These are phyloP conservation scores for Pseudocercospora vitis DNA, from an alignment of 2,329 filamentous ascomycete species.

Conservation along the genomic window DNA sequence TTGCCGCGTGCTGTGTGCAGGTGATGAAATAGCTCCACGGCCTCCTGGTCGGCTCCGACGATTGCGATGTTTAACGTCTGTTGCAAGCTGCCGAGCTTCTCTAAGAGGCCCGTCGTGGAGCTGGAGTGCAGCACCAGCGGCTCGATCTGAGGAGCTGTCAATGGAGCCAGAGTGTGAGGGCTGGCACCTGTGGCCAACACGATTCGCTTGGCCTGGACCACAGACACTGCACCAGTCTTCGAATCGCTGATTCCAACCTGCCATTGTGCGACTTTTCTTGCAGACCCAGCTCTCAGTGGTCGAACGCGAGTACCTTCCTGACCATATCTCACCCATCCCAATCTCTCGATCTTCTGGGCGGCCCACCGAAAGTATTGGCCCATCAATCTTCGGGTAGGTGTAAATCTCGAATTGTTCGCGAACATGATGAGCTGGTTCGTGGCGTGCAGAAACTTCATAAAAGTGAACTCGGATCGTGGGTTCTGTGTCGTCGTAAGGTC, in stretches of 20 bases:
- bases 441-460: slow-evolving; percentile 34
- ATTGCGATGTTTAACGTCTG: slow-evolving; percentile 27
- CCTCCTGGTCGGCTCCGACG: slow-evolving; percentile 30
- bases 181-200: slow-evolving; percentile 28
- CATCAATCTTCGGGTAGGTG: slow-evolving; percentile 29
- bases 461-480: slow-evolving; percentile 33
- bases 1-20: slow-evolving; percentile 23
- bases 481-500: slow-evolving; percentile 34
- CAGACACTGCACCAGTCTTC: slow-evolving; percentile 19
- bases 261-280: slow-evolving; percentile 24
- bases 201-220: slow-evolving; percentile 25
- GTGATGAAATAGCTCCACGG: slow-evolving; percentile 30
- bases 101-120: slow-evolving; percentile 19
- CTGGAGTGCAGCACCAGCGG: slow-evolving; percentile 24
- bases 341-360: slow-evolving; percentile 26
- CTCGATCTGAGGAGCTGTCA: slow-evolving; percentile 18
- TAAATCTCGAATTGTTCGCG: slow-evolving; percentile 33
- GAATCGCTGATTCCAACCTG: slow-evolving; percentile 20
- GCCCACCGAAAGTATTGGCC: slow-evolving; percentile 33
- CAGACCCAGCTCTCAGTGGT: slow-evolving; percentile 17
- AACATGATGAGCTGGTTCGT: slow-evolving; percentile 32
- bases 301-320: slow-evolving; percentile 25
- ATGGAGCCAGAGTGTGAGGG: slow-evolving; percentile 21
- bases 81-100: slow-evolving; percentile 19
- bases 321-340: slow-evolving; percentile 31